Evolutionary conservation across 805 yeast species (phyloP).

Genomic region (Yarrowia divulgata): DNA sequence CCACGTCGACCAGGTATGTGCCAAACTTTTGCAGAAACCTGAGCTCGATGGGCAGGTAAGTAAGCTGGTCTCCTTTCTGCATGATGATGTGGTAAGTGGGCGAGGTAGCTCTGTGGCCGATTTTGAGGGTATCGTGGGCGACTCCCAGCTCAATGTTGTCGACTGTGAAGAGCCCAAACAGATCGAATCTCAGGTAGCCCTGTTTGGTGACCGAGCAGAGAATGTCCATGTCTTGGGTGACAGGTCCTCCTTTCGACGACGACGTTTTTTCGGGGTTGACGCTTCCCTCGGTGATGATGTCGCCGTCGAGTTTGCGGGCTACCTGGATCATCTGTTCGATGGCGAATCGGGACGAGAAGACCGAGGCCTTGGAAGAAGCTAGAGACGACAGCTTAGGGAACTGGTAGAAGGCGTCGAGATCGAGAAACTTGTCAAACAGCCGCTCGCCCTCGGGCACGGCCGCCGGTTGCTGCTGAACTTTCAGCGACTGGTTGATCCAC

Average conservation of each 20-base stretch:
- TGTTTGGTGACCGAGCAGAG: conserved; percentile 13
- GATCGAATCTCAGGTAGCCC: conserved; percentile 16
- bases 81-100: conserved; percentile 21
- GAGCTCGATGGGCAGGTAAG: conserved; percentile 29
- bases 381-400: conserved; percentile 32
- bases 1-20: conserved; percentile 44
- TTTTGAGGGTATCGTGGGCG: conserved; percentile 13
- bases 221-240: conserved; percentile 14
- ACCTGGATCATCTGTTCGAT: conserved; percentile 39
- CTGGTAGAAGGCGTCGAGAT: conserved; percentile 47
- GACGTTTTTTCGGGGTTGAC: neutral
- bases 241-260: neutral
- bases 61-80: conserved; percentile 34
- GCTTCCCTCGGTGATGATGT: conserved; percentile 8
- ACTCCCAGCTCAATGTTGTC: conserved; percentile 23
- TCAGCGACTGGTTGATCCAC: conserved; percentile 51
- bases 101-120: conserved; percentile 21
- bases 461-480: conserved; percentile 48
- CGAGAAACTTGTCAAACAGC: conserved; percentile 46
- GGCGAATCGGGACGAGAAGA: conserved; percentile 27
- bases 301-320: conserved; percentile 16
- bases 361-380: conserved; percentile 25
- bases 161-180: conserved; percentile 21
- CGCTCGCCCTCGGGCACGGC: conserved; percentile 38
- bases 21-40: conserved; percentile 39